Base-by-base conservation (phyloP, 768 basidiomycete species). In the Lactarius trivialis region DNA sequence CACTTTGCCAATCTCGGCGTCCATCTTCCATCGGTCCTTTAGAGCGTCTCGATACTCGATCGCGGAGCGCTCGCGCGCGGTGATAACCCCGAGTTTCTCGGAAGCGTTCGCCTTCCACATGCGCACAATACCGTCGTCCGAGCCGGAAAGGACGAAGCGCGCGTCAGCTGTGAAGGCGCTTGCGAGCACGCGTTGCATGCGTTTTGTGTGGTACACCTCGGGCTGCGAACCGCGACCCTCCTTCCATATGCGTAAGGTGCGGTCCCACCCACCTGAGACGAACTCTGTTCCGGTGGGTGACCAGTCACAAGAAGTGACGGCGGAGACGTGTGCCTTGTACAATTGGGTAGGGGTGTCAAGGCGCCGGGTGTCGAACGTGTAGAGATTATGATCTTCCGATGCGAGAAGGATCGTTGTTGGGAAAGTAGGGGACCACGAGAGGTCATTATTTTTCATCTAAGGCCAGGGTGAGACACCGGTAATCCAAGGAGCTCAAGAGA, bases 301-400 rank as follows among this genome's bases (percentile, higher is more conserved):
- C 97, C 97, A 98, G 65, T 98, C 96, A 69, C 94, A 96, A 55
- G 85, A 85, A 88, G 94, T 98, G 45, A 97, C 97, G 4, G 93
- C 93, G 0, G 91, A 92, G 21, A 98, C 96, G 72, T 99, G 97
- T 0, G 86, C 94, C 74, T 98, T 98, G 81, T 96, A 98, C 30
- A 98, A 90, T 64, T 96, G 91, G 2, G 85, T 91, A 4, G 97
- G 93, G 2, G 82, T 78, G 14, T 82, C 76, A 26, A 99, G 80
- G 59, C 89, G 83, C 48, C 97, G 84, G 55, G 98, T 88, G 70
- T 99, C 97, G 73, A 97, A 99, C 0, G 97, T 98, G 74, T 98
- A 98, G 28, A 98, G 80, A 70, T 98, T 97, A 76, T 98, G 95
- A 70, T 98, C 96, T 78, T 98, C 97, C 0, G 95, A 98, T n/a